These are phyloP conservation scores for Diophrys sp. DNA, from an alignment of 73 alveolate species.

Conservation along the genomic window DNA sequence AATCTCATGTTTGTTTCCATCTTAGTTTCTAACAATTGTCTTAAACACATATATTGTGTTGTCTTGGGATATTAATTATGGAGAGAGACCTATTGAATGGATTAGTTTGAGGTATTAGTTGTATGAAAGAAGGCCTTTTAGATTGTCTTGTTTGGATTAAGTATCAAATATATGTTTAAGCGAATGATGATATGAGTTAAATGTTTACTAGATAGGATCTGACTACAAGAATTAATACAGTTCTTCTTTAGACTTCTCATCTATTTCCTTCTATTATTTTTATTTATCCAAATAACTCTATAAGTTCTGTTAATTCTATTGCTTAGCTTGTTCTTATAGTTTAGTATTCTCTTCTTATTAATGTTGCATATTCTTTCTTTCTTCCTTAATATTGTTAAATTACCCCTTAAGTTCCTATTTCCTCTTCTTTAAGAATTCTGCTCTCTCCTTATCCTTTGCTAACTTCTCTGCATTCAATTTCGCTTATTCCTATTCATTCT, in stretches of 20 bases:
- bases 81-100: too few species aligned
- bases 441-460: conserved; percentile 1
- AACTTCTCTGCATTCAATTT: conserved; percentile 6
- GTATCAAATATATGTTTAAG: too few species aligned
- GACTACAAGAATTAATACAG: conserved; percentile 34
- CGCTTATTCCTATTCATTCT: conserved; percentile 14
- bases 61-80: too few species aligned
- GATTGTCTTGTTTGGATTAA: too few species aligned
- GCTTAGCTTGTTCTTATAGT: conserved; percentile 24
- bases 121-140: too few species aligned
- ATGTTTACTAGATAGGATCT: too few species aligned
- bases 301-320: conserved; percentile 25
- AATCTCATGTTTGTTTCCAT: too few species aligned
- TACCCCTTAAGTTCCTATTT: conserved; percentile 24
- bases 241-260: conserved; percentile 37
- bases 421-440: conserved; percentile 21
- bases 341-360: conserved; percentile 1
- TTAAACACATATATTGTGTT: too few species aligned
- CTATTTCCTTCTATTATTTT: conserved; percentile 26
- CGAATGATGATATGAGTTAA: too few species aligned
- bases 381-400: conserved; percentile 10
- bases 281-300: conserved; percentile 23
- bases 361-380: conserved; percentile 19
- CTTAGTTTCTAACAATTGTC: too few species aligned
- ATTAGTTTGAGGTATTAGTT: too few species aligned